Conservation (phyloP, 1,284 basidiomycete species). For the Paramarasmius palmivorus region DNA sequence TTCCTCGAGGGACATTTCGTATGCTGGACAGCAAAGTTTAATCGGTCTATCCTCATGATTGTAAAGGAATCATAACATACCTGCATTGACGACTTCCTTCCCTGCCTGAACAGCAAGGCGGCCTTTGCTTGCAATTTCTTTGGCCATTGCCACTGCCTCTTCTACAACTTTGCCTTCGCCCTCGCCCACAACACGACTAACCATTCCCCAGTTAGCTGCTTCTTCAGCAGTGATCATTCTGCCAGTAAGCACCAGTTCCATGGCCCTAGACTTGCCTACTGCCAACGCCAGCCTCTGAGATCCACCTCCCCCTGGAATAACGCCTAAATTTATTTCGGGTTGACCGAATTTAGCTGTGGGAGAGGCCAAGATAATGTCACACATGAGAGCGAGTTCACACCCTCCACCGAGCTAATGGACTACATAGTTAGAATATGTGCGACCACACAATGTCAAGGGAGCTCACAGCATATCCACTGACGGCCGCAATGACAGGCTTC, state of each 20-base stretch:
- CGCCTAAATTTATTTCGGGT: conserved; percentile 96
- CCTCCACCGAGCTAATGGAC: conserved; percentile 84
- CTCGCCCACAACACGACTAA: conserved; percentile 79
- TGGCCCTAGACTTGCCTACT: conserved; percentile 92
- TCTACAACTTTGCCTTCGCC: conserved; percentile 81
- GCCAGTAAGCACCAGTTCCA: conserved; percentile 95
- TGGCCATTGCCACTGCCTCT: conserved; percentile 86
- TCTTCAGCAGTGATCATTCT: conserved; percentile 80
- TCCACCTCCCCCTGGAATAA: conserved; percentile 91
- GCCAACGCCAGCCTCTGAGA: conserved; percentile 83
- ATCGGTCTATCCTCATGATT: neutral
- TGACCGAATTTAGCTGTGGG: conserved; percentile 94
- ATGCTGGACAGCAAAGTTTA: conserved; percentile 51
- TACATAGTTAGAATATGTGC: conserved; percentile 2
- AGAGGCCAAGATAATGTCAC: conserved; percentile 96
- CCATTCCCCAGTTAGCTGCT: conserved; percentile 84
- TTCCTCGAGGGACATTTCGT: conserved; percentile 81
- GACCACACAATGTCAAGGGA: neutral
- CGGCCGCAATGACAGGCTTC: conserved; percentile 96
- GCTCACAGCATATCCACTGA: conserved; percentile 91
- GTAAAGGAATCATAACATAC: conserved; percentile 46
- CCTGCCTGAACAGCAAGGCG: conserved; percentile 86
- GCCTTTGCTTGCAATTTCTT: conserved; percentile 83
- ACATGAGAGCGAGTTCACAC: conserved; percentile 95
- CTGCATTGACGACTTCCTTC: conserved; percentile 95